Base-by-base conservation (phyloP, 208 protist species). In the Trichomonas tenax region DNA sequence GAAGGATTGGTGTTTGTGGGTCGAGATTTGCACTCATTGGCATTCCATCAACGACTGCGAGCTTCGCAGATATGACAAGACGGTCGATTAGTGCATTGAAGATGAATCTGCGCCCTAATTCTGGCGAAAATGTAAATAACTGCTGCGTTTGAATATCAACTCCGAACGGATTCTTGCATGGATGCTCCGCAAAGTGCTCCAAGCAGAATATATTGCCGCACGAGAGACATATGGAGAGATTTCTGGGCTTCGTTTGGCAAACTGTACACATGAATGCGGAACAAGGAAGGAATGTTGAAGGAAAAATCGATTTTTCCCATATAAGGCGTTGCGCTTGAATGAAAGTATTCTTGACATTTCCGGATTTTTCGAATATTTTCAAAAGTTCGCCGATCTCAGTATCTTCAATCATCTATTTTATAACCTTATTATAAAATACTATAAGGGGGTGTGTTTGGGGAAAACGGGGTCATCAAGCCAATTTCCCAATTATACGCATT, bases 231-330 rank as follows among this genome's bases (percentile, higher is more conserved):
- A 93, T 48, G 45, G 86, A 93, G 6, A 93, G 31, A 93, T 93
- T 44, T 51, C 86, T 34, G 0, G 86, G 26, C 45, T 93, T 93
- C 10, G n/a, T n/a, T n/a, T 51, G 41, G 44, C 86, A 93, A 34
- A 17, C 4, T 2, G 86, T 34, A 15, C 86, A 93, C 11, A 93
- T 41, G 51, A 93, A 93, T n/a, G 34, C 44, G 38, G 86, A 93
- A 44, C 86, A 93, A 34, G 86, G 44, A 10, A 23, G 4, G 51
- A 93, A 93, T 38, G 44, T 23, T 15, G 15, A 48, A 34, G 86
- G 86, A 36, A 93, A 93, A 31, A 93, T 40, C 2, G 86, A 93
- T 58, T 93, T 93, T 93, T 93, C 86, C 86, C 86, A 93, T 34
- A 93, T 51, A 14, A 93, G 46, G n/a, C 86, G 41, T 15, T 93